Conservation (phyloP, 495 filamentous ascomycete species). For the Neurospora intermedia region DNA sequence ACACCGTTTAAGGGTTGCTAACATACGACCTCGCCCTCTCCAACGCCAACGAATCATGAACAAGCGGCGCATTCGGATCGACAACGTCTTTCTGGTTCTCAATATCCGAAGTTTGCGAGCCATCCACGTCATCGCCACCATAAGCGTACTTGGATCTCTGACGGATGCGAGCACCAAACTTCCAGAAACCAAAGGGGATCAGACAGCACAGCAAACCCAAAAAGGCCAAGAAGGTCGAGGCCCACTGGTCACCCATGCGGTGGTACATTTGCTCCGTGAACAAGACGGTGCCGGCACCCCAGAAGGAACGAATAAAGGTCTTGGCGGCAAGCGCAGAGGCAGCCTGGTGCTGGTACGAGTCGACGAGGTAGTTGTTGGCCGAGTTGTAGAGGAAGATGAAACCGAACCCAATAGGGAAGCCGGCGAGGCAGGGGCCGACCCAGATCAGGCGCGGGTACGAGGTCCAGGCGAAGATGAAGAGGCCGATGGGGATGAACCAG, state of each 20-base stretch:
- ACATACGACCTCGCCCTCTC: conserved; percentile 32
- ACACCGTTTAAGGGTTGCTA: conserved; percentile 27
- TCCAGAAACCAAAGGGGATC: conserved; percentile 71
- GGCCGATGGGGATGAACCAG: conserved; percentile 65
- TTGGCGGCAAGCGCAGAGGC: conserved; percentile 78
- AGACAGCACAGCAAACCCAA: conserved; percentile 60
- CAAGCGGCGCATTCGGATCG: conserved; percentile 12
- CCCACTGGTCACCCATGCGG: conserved; percentile 65
- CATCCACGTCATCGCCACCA: conserved; percentile 29
- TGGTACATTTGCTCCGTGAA: conserved; percentile 77
- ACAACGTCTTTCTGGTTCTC: conserved; percentile 19
- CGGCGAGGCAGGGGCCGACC: conserved; percentile 62
- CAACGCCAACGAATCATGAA: conserved; percentile 24
- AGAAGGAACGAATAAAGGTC: conserved; percentile 68
- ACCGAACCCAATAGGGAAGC: conserved; percentile 70
- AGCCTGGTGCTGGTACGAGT: conserved; percentile 78
- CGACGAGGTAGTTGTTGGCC: conserved; percentile 74
- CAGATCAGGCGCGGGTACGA: conserved; percentile 55
- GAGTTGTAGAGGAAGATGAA: conserved; percentile 82
- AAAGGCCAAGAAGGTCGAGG: conserved; percentile 57
- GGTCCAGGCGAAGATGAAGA: conserved; percentile 82
- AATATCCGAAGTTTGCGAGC: conserved; percentile 5
- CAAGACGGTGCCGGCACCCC: conserved; percentile 63
- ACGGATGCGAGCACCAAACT: conserved; percentile 58
- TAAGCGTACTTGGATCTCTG: conserved; percentile 56